These are phyloP conservation scores for Leccinum variicolor DNA, from an alignment of 768 basidiomycete genomes.

Conservation along the genomic window DNA sequence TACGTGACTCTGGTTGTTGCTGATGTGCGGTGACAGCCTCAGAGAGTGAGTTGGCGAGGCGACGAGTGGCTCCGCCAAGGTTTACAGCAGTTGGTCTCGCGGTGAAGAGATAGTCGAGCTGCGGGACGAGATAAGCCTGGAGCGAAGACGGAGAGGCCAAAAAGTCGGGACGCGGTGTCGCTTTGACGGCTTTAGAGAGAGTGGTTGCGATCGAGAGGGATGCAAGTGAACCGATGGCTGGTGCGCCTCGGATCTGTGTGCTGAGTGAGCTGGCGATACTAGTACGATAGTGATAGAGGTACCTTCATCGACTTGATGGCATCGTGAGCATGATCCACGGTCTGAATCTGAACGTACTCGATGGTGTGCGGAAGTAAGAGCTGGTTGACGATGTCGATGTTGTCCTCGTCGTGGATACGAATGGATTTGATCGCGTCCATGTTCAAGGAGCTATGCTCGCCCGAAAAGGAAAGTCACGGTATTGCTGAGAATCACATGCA, in stretches of 20 bases:
- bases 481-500: conserved; percentile 34
- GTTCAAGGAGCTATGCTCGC: conserved; percentile 1
- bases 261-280: neutral
- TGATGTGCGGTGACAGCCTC: conserved; percentile 12
- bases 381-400: conserved; percentile 89
- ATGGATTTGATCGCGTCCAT: conserved; percentile 39
- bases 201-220: conserved; percentile 71
- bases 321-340: conserved; percentile 81
- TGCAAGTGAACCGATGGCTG: conserved; percentile 92
- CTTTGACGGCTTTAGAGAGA: conserved; percentile 51
- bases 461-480: conserved; percentile 16
- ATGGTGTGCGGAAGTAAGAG: conserved; percentile 76
- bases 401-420: conserved; percentile 37
- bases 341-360: conserved; percentile 63
- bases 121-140: conserved; percentile 49
- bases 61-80: conserved; percentile 78
- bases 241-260: conserved; percentile 81
- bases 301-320: conserved; percentile 98
- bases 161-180: conserved; percentile 49
- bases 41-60: conserved; percentile 53
- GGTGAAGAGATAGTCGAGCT: conserved; percentile 72
- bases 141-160: conserved; percentile 53
- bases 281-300: conserved; percentile 1
- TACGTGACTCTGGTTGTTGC: conserved; percentile 13
- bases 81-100: conserved; percentile 98